Conservation (phyloP, 257 asterid genomes). For the Sherardia arvensis region DNA sequence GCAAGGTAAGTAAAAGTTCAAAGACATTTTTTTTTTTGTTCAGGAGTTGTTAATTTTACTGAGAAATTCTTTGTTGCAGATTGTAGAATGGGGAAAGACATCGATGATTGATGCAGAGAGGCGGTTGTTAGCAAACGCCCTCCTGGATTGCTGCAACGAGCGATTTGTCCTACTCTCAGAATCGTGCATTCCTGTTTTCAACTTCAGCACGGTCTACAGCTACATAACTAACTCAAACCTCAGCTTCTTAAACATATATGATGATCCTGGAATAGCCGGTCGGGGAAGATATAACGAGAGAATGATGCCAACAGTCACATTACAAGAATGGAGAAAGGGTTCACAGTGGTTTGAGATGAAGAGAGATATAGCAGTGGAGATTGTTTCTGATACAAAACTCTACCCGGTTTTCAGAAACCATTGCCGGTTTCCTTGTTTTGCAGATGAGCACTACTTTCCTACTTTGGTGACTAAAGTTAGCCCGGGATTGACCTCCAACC, state of each 20-base stretch:
- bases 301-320: constrained; percentile 43
- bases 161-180: constrained; percentile 64
- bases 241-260: constrained; percentile 48
- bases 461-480: constrained; percentile 50
- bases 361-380: constrained; percentile 39
- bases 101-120: constrained; percentile 73
- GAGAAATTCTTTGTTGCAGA: constrained; percentile 14
- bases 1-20: constrained; percentile 48
- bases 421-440: constrained; percentile 73
- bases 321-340: constrained; percentile 66
- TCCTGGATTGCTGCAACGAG: constrained; percentile 56
- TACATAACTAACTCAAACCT: constrained; percentile 42
- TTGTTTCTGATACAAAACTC: constrained; percentile 39
- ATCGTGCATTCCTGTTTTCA: constrained; percentile 70
- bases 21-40: neutral
- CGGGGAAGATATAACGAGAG: constrained; percentile 60
- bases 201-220: constrained; percentile 48
- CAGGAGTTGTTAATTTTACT: neutral
- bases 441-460: constrained; percentile 84
- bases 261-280: constrained; percentile 51
- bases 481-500: constrained; percentile 39
- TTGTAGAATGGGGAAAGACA: constrained; percentile 66
- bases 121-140: constrained; percentile 64
- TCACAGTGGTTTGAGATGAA: constrained; percentile 70
- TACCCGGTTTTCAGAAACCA: constrained; percentile 45